Evolutionary conservation across 257 asterid species (phyloP).

Genomic region (Solanum appendiculatum): DNA sequence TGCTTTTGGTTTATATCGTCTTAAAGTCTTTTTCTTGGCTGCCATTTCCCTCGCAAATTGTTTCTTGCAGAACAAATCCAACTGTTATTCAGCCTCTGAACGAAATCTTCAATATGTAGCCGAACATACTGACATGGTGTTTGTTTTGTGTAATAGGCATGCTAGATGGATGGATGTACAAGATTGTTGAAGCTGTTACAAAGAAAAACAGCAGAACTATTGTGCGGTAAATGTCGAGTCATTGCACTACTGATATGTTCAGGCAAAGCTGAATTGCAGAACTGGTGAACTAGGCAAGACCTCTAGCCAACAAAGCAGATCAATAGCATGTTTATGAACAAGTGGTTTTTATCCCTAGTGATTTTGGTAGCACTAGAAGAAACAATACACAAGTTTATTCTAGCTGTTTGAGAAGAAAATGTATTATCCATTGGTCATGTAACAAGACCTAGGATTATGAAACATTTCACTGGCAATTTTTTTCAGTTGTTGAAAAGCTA

Average conservation of each 20-base stretch:
- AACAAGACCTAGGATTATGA: background rate
- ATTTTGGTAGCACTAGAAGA: background rate
- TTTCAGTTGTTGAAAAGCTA: background rate
- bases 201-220: constrained; percentile 50
- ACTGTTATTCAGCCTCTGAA: background rate
- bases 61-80: background rate
- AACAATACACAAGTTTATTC: background rate
- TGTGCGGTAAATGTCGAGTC: constrained; percentile 27
- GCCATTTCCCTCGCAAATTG: background rate
- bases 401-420: background rate
- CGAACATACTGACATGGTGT: background rate
- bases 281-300: background rate
- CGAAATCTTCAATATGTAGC: background rate
- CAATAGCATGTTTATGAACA: background rate
- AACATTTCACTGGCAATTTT: background rate
- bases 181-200: constrained; percentile 54
- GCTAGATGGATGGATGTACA: constrained; percentile 94
- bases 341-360: background rate
- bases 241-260: background rate
- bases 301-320: background rate
- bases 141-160: constrained; percentile 42
- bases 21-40: background rate
- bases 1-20: background rate
- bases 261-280: background rate
- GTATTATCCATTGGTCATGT: background rate